A percentile compares a stretch with the other conserved stretches of the same genome.
Conservation (phyloP, 805 yeast genomes). For the Yarrowia sp. region DNA sequence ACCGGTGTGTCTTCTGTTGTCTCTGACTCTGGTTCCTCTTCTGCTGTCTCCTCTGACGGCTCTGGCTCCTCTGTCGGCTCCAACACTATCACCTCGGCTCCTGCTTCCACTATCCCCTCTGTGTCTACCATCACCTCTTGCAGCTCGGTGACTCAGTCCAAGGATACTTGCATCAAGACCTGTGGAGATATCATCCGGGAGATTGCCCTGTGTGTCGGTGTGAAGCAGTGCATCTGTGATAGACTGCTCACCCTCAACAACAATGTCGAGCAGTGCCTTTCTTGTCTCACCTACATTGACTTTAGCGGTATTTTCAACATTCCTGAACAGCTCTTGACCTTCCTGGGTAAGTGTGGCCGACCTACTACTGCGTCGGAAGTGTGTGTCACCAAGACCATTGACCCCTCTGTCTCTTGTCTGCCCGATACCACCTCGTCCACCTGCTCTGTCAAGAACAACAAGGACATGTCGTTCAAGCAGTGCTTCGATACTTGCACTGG, state of each 20-base stretch:
- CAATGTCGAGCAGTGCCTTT: neutral
- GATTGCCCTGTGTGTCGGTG: conserved; percentile 5
- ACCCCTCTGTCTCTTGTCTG: neutral
- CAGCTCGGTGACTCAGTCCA: neutral
- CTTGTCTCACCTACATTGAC: conserved; percentile 5
- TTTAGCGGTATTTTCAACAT: neutral
- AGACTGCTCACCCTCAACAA: neutral
- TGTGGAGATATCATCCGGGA: conserved; percentile 3
- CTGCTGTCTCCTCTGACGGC: too few species aligned
- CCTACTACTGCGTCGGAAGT: conserved; percentile 6
- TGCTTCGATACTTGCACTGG: neutral
- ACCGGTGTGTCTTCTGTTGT: neutral
- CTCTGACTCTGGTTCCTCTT: too few species aligned
- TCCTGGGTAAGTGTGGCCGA: neutral
- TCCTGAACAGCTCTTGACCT: neutral
- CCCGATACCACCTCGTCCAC: conserved; percentile 1
- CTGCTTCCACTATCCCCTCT: neutral
- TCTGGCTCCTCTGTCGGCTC: too few species aligned
- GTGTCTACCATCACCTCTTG: neutral
- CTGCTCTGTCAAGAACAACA: neutral
- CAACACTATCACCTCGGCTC: neutral
- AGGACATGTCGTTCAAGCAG: neutral
- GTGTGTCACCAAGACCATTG: conserved; percentile 13
- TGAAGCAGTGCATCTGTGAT: conserved; percentile 1
- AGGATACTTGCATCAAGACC: neutral